Conservation (phyloP, 495 filamentous ascomycete species). For the Daldinia childiae region DNA sequence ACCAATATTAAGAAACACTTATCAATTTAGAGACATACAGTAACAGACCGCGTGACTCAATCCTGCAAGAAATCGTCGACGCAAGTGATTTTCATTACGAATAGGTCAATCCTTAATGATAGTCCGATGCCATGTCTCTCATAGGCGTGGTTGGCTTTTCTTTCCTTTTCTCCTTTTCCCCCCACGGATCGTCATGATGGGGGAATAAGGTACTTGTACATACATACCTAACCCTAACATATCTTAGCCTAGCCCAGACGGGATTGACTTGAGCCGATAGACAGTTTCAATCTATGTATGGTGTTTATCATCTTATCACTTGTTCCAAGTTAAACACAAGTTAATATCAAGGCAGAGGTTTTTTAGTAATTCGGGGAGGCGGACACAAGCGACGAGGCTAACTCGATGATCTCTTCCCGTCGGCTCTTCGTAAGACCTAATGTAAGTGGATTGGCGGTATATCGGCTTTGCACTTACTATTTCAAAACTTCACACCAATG, state of each 20-base stretch:
- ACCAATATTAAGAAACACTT: no score
- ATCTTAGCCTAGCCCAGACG: slow-evolving; percentile 9
- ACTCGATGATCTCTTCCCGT: slow-evolving; percentile 28
- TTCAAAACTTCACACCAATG: not conserved
- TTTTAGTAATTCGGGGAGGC: slow-evolving; percentile 21
- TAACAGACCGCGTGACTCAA: slow-evolving; percentile 19
- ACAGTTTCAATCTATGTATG: slow-evolving; percentile 20
- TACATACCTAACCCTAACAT: not conserved
- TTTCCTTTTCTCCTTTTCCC: not conserved
- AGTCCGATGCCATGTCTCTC: slow-evolving; percentile 16
- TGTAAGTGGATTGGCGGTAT: slow-evolving; percentile 10
- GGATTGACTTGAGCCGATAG: slow-evolving; percentile 22
- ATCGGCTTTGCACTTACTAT: slow-evolving; percentile 15
- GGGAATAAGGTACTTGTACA: slow-evolving; percentile 7
- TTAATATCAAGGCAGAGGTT: slow-evolving; percentile 11
- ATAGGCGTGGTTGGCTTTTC: slow-evolving; percentile 16
- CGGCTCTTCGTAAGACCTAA: slow-evolving; percentile 9
- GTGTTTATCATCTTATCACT: slow-evolving; percentile 6
- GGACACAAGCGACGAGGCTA: slow-evolving; percentile 10
- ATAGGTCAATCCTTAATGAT: not conserved
- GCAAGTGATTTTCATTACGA: slow-evolving; percentile 4
- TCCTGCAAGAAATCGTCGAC: slow-evolving; percentile 28
- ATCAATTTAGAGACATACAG: slow-evolving; percentile 21
- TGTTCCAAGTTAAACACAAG: slow-evolving; percentile 12
- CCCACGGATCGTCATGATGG: slow-evolving; percentile 12